Base-by-base conservation (phyloP, 371 early-diverging fungal genomes). In the Mortierella sp. region DNA sequence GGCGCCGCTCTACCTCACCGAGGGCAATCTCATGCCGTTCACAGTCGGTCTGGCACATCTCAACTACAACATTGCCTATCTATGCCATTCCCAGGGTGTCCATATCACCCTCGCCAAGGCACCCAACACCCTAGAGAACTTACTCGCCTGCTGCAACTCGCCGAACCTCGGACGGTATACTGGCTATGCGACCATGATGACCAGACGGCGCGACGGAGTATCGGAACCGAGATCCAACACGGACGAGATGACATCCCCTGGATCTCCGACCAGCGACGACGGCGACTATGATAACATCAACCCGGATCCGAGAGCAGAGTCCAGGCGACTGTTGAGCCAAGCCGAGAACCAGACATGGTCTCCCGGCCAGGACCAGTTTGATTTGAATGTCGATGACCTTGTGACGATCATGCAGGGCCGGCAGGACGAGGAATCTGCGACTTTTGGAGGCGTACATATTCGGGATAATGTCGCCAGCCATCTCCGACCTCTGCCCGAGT, bases 31-130 rank as follows among this genome's bases (percentile, higher is more conserved):
- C 22, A 85, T 90, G 40, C 73, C 80, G 26, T 95, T 94, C 82
- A 85, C 91, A 0, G 86, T 90, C 0, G 98, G 96, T 2, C 87
- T 98, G 78, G 88, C 93, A 8, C 94, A 96, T 94, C 86, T 98
- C 37, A 93, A 94, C 76, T 98, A 94, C 79, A 89, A 97, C 72
- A 89, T 97, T 68, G 94, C 93, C 0, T 97, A 94, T 77, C 84
- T 97, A 22, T 96, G 97, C 77, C 89, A 92, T 79, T 90, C 95
- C 4, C 96, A 95, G 80, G 95, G 95, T 43, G 90, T 96, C 9
- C 83, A 89, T 1, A 90, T 96, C 47, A 90, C 93, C 2, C 73
- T 91, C 87, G 37, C 77, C 63, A 69, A 74, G 16, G 80, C 78
- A 4, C 79, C 93, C 24, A 92, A 96, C 71, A 92, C 92, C 5